Percentiles rank a stretch among this genome's conserved stretches.
phyloP scores from a whole-genome alignment of 352 stramenopile species.

The Globisporangium middletonii region DNA sequence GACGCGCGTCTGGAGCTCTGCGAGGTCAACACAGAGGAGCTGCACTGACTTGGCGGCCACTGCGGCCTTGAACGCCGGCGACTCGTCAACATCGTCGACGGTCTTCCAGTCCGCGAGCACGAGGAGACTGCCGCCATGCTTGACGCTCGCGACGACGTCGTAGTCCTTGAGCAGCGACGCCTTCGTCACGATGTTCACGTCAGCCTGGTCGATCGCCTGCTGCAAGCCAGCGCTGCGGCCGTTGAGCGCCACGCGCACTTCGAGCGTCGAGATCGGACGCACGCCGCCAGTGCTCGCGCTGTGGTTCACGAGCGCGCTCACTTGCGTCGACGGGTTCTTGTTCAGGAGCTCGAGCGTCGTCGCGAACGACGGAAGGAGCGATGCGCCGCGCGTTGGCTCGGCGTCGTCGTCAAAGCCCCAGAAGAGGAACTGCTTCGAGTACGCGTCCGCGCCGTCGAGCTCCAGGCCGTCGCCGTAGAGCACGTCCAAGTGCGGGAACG shows the following conservation, averaged over 20 bases:
- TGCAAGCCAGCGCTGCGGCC: conserved; percentile 25
- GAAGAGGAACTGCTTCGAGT: conserved; percentile 88
- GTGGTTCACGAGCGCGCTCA: conserved; percentile 54
- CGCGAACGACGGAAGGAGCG: conserved; percentile 28
- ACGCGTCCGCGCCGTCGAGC: conserved; percentile 31
- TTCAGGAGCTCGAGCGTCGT: conserved; percentile 45
- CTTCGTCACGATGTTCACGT: conserved; percentile 54
- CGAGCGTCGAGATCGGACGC: conserved; percentile 42
- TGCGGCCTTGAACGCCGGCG: conserved; percentile 40
- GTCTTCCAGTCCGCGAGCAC: conserved; percentile 62
- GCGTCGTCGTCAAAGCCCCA: conserved; percentile 83
- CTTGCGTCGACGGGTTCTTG: conserved; percentile 59
- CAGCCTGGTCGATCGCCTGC: conserved; percentile 46
- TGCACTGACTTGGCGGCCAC: conserved; percentile 43
- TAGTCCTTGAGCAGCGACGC: conserved; percentile 39
- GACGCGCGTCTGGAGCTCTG: conserved; percentile 45
- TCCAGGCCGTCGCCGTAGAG: conserved; percentile 43
- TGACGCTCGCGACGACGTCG: conserved; percentile 48
- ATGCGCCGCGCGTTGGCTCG: conserved; percentile 26
- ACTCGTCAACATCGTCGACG: conserved; percentile 52
- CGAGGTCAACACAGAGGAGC: conserved; percentile 48
- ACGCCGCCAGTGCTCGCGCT: conserved; percentile 18
- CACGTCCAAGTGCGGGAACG: conserved; percentile 54
- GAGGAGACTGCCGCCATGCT: conserved; percentile 45
- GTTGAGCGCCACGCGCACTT: conserved; percentile 48